phyloP scores from a whole-genome alignment of 495 filamentous ascomycete genomes.

The Xylaria palmicola region DNA sequence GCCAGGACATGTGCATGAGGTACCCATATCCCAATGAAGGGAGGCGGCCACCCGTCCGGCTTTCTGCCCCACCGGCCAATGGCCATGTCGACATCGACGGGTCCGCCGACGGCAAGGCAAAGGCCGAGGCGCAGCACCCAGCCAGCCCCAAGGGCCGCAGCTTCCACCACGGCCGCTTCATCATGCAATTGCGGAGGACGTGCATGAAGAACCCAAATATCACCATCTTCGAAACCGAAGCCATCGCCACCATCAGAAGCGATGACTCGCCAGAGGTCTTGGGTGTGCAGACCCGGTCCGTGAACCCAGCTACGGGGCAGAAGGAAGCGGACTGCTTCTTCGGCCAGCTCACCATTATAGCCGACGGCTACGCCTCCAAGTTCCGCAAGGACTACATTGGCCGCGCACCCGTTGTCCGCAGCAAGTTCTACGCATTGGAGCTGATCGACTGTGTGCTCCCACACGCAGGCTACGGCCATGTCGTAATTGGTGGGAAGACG shows the following conservation, averaged over 20 bases:
- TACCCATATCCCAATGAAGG: slow-evolving; percentile 52
- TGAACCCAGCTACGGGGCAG: slow-evolving; percentile 48
- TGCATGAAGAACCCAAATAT: slow-evolving; percentile 67
- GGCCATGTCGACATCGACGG: slow-evolving; percentile 16
- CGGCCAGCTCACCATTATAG: slow-evolving; percentile 79
- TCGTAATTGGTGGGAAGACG: slow-evolving; percentile 74
- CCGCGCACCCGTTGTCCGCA: slow-evolving; percentile 66
- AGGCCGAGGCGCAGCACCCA: slow-evolving; percentile 18
- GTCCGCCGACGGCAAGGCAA: slow-evolving; percentile 28
- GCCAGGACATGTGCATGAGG: slow-evolving; percentile 71
- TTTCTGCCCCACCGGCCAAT: neutral
- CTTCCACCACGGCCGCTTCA: slow-evolving; percentile 86
- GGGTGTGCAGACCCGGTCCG: slow-evolving; percentile 69
- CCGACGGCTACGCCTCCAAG: slow-evolving; percentile 90
- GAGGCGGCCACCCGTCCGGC: slow-evolving; percentile 17
- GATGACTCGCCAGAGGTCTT: slow-evolving; percentile 62
- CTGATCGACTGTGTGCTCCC: slow-evolving; percentile 83
- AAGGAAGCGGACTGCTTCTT: slow-evolving; percentile 74
- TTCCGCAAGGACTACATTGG: slow-evolving; percentile 80
- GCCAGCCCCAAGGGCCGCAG: slow-evolving; percentile 61
- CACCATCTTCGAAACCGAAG: slow-evolving; percentile 72
- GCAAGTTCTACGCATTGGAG: slow-evolving; percentile 90
- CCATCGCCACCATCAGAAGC: slow-evolving; percentile 58
- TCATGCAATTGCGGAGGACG: slow-evolving; percentile 69
- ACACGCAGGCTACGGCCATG: slow-evolving; percentile 72